Percentiles rank a stretch among this genome's conserved stretches.
Conservation (phyloP, 2,329 filamentous ascomycete species). For the Falciphora oryzae region DNA sequence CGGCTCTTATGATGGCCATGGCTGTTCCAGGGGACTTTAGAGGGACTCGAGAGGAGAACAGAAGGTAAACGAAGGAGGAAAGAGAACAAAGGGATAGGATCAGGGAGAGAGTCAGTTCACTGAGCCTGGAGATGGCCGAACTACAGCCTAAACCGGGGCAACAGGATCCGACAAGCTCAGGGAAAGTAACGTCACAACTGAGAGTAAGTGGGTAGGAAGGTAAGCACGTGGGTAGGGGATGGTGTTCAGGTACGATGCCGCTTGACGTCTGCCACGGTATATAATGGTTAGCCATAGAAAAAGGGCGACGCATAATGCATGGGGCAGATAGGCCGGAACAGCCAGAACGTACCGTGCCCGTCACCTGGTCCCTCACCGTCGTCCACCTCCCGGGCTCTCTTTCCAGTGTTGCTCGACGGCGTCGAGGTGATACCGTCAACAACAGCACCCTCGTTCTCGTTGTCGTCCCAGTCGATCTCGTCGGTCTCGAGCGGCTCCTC, state of each 20-base stretch:
- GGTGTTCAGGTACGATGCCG: conserved; percentile 38
- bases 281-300: neutral
- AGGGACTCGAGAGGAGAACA: neutral
- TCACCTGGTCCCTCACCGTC: conserved; percentile 31
- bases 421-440: conserved; percentile 16
- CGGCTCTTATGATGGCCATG: neutral
- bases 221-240: neutral
- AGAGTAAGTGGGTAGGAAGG: neutral
- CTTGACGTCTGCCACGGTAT: conserved; percentile 39
- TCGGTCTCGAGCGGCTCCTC: conserved; percentile 14
- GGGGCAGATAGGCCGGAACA: neutral
- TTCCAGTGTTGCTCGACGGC: conserved; percentile 22
- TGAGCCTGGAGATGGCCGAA: neutral
- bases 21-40: neutral
- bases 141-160: neutral
- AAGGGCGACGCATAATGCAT: conserved; percentile 19
- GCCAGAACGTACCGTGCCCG: conserved; percentile 24
- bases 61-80: conserved; percentile 4
- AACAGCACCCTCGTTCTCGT: conserved; percentile 26
- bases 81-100: conserved; percentile 2
- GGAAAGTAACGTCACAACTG: neutral
- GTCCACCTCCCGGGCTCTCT: conserved; percentile 25
- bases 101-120: neutral
- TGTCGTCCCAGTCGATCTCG: conserved; percentile 33
- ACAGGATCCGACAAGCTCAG: neutral